A percentile compares a stretch with the other conserved stretches of the same genome.
phyloP scores from a whole-genome alignment of 2,329 filamentous ascomycete species.

The Hypoxylon sp. region DNA sequence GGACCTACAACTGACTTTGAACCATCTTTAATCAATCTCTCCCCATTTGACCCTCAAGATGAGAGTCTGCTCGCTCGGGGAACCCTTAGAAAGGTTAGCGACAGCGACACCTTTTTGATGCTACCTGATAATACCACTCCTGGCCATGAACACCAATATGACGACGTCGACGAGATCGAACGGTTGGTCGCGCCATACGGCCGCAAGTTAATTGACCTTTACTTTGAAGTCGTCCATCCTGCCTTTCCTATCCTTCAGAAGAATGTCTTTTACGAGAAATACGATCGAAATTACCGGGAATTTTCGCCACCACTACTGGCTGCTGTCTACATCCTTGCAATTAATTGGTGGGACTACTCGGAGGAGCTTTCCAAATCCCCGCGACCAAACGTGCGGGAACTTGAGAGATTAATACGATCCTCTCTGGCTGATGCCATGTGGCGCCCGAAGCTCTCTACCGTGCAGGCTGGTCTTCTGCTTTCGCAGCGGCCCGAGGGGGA shows the following conservation, averaged over 20 bases:
- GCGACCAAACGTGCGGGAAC: slow-evolving; percentile 78
- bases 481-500: slow-evolving; percentile 83
- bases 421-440: slow-evolving; percentile 84
- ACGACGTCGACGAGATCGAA: slow-evolving; percentile 81
- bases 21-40: slow-evolving; percentile 85
- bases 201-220: slow-evolving; percentile 82
- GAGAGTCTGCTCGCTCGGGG: slow-evolving; percentile 81
- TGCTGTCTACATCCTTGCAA: slow-evolving; percentile 85
- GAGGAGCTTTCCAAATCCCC: slow-evolving; percentile 74
- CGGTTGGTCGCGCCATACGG: slow-evolving; percentile 82
- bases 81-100: slow-evolving; percentile 81
- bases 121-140: slow-evolving; percentile 81
- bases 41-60: slow-evolving; percentile 84
- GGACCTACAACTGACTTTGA: slow-evolving; percentile 88
- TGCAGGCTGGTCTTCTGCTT: slow-evolving; percentile 82
- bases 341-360: slow-evolving; percentile 89
- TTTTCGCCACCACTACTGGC: slow-evolving; percentile 84
- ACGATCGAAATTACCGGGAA: slow-evolving; percentile 78
- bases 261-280: slow-evolving; percentile 83
- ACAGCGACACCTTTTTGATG: slow-evolving; percentile 84
- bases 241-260: slow-evolving; percentile 88
- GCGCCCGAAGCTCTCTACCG: slow-evolving; percentile 83
- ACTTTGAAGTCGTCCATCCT: slow-evolving; percentile 85
- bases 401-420: slow-evolving; percentile 81
- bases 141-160: slow-evolving; percentile 77